These are phyloP conservation scores for Trichoderma lentiforme DNA, from an alignment of 2,329 filamentous ascomycete species.

Conservation along the genomic window DNA sequence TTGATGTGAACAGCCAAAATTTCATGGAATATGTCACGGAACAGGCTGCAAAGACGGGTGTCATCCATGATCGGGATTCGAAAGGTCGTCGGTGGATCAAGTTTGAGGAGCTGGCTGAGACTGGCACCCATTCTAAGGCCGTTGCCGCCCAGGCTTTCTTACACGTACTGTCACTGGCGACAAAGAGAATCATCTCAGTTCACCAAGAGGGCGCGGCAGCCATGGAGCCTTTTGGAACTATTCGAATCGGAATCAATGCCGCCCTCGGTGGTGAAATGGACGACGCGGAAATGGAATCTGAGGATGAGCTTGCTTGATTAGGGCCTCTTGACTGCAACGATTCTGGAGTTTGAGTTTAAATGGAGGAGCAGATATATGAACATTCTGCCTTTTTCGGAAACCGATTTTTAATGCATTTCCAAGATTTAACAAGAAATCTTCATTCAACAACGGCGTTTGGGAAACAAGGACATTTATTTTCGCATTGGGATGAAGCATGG, in stretches of 20 bases:
- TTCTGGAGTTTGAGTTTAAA: not conserved
- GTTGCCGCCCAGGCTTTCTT: conserved; percentile 74
- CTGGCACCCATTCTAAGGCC: conserved; percentile 48
- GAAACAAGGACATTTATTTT: not conserved
- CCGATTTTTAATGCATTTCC: not conserved
- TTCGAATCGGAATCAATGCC: conserved; percentile 42
- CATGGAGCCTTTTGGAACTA: conserved; percentile 43
- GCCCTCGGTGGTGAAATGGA: conserved; percentile 16
- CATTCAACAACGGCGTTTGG: not conserved
- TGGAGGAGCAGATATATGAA: not conserved
- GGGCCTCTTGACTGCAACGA: not conserved
- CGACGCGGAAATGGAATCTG: not conserved
- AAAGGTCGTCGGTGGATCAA: conserved; percentile 48
- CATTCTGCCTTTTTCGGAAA: not conserved
- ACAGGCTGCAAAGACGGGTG: conserved; percentile 33
- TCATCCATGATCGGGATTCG: conserved; percentile 31
- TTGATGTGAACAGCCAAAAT: conserved; percentile 45
- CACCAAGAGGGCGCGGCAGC: conserved; percentile 50
- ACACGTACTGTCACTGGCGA: conserved; percentile 69
- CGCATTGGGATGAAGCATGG: not conserved
- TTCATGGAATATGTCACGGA: conserved; percentile 45
- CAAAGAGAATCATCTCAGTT: conserved; percentile 60
- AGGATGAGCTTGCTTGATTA: conserved; percentile 18
- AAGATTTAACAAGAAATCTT: not conserved
- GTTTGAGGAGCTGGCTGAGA: conserved; percentile 69